Conservation (phyloP, 768 basidiomycete species). For the Suillus placidus region DNA sequence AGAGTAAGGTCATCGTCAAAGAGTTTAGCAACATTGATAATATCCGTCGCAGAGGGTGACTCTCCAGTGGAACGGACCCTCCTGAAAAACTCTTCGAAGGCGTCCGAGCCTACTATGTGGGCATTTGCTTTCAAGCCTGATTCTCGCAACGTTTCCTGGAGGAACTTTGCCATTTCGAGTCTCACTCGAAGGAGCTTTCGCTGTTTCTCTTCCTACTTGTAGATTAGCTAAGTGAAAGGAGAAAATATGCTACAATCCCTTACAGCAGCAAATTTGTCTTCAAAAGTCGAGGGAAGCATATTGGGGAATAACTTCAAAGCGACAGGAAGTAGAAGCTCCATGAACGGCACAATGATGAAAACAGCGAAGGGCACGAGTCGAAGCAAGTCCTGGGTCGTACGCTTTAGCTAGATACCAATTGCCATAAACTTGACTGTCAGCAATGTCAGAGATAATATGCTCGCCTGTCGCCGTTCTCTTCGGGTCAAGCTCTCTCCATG, state of each 20-base stretch:
- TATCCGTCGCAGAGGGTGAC: conserved; percentile 82
- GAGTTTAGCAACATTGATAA: conserved; percentile 93
- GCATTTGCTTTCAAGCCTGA: conserved; percentile 90
- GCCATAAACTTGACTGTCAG: conserved; percentile 6
- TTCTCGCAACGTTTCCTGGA: conserved; percentile 96
- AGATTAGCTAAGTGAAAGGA: not conserved
- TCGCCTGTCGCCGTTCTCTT: conserved; percentile 89
- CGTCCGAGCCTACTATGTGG: conserved; percentile 91
- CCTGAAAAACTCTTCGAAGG: conserved; percentile 99
- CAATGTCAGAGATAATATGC: conserved; percentile 16
- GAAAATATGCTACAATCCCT: conserved; percentile 24
- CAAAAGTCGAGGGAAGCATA: conserved; percentile 98
- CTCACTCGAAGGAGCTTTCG: conserved; percentile 93
- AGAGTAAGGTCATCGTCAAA: conserved; percentile 98
- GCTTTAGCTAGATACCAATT: conserved; percentile 61
- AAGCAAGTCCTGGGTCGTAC: conserved; percentile 91
- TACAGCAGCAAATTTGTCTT: conserved; percentile 94
- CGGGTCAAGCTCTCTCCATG: conserved; percentile 91
- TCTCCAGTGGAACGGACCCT: conserved; percentile 98
- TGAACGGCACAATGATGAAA: conserved; percentile 95
- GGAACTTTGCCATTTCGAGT: conserved; percentile 98
- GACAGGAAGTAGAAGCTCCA: conserved; percentile 95
- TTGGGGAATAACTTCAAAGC: conserved; percentile 97
- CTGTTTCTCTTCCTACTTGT: conserved; percentile 89
- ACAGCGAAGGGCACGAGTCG: conserved; percentile 94